Evolutionary conservation across 2,329 filamentous ascomycete species (phyloP), one percentile per base, ranked within the genome.

Genomic region (Aspergillus luchuensis): DNA sequence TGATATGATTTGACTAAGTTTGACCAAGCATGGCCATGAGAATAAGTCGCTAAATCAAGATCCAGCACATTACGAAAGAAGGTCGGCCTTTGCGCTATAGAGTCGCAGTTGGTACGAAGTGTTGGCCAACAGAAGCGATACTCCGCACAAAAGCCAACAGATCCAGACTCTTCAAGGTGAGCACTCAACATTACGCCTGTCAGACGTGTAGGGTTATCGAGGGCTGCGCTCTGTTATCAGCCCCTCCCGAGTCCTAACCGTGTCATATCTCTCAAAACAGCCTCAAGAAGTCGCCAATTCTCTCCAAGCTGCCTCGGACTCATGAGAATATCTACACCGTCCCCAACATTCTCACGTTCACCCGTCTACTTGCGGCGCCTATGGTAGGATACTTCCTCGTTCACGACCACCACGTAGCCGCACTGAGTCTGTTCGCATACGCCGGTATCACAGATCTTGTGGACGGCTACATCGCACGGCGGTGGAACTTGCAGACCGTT

Each of bases 281-380:
- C n/a, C 57, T 61, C 6, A 74, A 72, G 50, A 75, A 73, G 23
- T 61, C 72, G 17, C 63, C 71, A 19, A 67, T 78, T 58, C 66
- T 76, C 51, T 72, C 75, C 1, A 67, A 69, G 21, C 67, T 75
- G 61, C 67, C 72, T 45, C 67, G 72, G 41, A 65, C 67, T 2
- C 91, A 89, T 74, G 95, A 99, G 78, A 92, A 99, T 73, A 97
- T 99, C 72, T 97, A 96, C 80, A 99, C 92, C 38, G 73, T 99
- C n/a, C 95, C 95, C 43, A 99, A 99, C 74, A 83, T 96, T 63
- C 84, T 99, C 56, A 99, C 95, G 1, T 88, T 94, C 67, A 91
- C 92, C 2, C 90, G 95, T 2, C 86, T 99, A 41, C 74, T 91
- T 54, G 89, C 91, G 1, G 91, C 95, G 0, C 95, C 95, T 0